Percentiles rank a stretch among this genome's conserved stretches.
phyloP scores from a whole-genome alignment of 2,329 filamentous ascomycete species.

The Cladophialophora carrionii region DNA sequence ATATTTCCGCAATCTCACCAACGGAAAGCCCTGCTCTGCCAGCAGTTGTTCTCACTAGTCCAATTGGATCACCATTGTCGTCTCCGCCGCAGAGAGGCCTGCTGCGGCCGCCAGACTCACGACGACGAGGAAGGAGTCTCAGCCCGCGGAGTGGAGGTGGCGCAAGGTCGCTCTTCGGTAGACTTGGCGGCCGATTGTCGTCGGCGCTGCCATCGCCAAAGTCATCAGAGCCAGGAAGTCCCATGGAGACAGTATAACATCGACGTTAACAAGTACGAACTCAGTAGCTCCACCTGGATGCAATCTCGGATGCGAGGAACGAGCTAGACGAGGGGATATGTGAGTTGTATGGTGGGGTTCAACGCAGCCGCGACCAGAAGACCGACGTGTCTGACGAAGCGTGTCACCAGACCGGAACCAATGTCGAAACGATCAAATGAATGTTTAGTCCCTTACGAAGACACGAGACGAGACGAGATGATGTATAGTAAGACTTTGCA shows the following conservation, averaged over 20 bases:
- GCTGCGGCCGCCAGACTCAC: conserved; percentile 10
- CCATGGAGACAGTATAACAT: conserved; percentile 22
- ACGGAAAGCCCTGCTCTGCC: conserved; percentile 15
- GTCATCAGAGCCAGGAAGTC: conserved; percentile 16
- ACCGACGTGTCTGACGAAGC: too few relatives aligned
- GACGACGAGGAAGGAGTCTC: conserved; percentile 12
- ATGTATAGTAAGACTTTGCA: background rate
- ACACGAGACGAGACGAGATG: background rate
- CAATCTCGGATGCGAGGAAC: background rate
- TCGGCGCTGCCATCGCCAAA: conserved; percentile 20
- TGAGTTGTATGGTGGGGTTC: background rate
- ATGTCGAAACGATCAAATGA: background rate
- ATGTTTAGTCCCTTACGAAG: background rate
- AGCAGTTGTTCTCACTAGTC: conserved; percentile 6
- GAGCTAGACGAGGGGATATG: background rate
- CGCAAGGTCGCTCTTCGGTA: conserved; percentile 23
- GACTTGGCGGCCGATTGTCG: conserved; percentile 22
- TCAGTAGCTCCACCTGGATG: background rate
- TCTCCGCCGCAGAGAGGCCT: conserved; percentile 4
- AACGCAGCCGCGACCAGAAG: background rate
- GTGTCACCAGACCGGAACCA: background rate
- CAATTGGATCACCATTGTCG: conserved; percentile 8
- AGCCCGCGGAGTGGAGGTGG: conserved; percentile 14
- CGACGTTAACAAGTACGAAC: background rate
- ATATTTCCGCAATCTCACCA: conserved; percentile 15